Conservation (phyloP, 768 basidiomycete species). For the Plicaturopsis crispa region DNA sequence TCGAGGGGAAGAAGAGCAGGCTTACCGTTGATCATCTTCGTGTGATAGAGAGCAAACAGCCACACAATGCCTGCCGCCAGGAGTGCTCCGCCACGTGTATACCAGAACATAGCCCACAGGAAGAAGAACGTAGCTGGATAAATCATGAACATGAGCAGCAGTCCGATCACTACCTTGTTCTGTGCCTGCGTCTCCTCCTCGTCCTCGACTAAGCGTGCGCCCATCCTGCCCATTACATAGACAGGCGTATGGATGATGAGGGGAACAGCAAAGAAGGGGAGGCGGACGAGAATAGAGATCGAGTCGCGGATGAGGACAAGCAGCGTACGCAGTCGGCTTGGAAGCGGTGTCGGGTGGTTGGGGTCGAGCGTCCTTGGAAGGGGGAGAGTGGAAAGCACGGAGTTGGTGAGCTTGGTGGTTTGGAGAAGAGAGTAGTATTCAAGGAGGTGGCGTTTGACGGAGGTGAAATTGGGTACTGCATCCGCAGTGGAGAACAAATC, state of each 20-base stretch:
- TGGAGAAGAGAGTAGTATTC: conserved; percentile 86
- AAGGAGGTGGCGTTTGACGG: conserved; percentile 63
- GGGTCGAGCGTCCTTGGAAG: conserved; percentile 84
- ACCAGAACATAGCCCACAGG: conserved; percentile 79
- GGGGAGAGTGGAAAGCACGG: conserved; percentile 76
- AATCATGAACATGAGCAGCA: conserved; percentile 64
- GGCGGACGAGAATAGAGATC: conserved; percentile 55
- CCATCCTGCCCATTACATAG: conserved; percentile 74
- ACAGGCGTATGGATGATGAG: conserved; percentile 78
- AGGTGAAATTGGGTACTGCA: conserved; percentile 48
- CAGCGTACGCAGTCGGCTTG: conserved; percentile 78
- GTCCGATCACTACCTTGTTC: conserved; percentile 89
- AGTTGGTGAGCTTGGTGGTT: conserved; percentile 77
- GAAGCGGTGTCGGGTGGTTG: conserved; percentile 56
- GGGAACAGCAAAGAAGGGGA: conserved; percentile 89
- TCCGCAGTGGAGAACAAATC: conserved; percentile 77
- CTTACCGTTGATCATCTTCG: conserved; percentile 76
- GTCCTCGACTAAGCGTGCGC: conserved; percentile 66
- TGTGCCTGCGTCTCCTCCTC: conserved; percentile 96
- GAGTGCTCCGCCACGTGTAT: conserved; percentile 62
- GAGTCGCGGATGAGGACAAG: conserved; percentile 74
- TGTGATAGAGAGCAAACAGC: conserved; percentile 81
- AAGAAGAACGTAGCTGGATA: conserved; percentile 83
- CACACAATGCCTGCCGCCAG: conserved; percentile 64
- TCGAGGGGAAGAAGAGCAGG: conserved; percentile 13